Base-by-base conservation (phyloP, 768 basidiomycete genomes). In the Lentinula lateritia region DNA sequence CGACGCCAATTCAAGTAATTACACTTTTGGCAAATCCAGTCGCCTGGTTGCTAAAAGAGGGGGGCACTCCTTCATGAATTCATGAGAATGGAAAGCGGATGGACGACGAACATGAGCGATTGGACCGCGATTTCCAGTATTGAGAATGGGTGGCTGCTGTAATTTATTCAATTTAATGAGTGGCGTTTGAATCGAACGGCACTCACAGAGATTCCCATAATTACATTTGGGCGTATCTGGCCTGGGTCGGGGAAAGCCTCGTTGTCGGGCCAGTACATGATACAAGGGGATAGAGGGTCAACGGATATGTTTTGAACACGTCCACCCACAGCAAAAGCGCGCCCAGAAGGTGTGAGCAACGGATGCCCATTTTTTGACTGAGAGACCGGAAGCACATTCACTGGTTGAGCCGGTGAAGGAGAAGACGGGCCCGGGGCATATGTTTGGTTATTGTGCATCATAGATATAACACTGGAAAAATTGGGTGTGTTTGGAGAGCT, bases 251-350 rank as follows among this genome's bases (percentile, higher is more conserved):
- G 92, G 63, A 91, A 77, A 4, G 89, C 82, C 69, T 94, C 92
- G 66, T 94, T 94, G 71, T 93, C 92, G 5, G 92, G 92, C 92
- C 92, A 94, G 67, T 88, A 93, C 85, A 93, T 87, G 75, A 92
- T 80, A 66, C 92, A 92, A 3, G 92, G 89, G 34, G 76, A 67
- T 53, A 85, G 70, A 18, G 90, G 89, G 69, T 93, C 90, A 42
- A 66, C 76, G 32, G 90, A 92, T 62, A 93, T 73, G 66, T 94
- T 92, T 67, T 88, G 89, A 6, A 93, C 90, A 64, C 84, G 84
- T 9, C 92, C 92, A 60, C 91, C 90, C 23, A 82, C 71, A 55
- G 88, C 85, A 63, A 94, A 87, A 8, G 87, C 83, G 20, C 88
- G 83, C 2, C 92, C 92, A 10, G 91, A 92, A 3, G 92, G 92